Percentiles rank a stretch among this genome's conserved stretches.
Evolutionary conservation across 495 filamentous ascomycete genomes (phyloP).

Genomic region (Aspergillus bertholletiae): DNA sequence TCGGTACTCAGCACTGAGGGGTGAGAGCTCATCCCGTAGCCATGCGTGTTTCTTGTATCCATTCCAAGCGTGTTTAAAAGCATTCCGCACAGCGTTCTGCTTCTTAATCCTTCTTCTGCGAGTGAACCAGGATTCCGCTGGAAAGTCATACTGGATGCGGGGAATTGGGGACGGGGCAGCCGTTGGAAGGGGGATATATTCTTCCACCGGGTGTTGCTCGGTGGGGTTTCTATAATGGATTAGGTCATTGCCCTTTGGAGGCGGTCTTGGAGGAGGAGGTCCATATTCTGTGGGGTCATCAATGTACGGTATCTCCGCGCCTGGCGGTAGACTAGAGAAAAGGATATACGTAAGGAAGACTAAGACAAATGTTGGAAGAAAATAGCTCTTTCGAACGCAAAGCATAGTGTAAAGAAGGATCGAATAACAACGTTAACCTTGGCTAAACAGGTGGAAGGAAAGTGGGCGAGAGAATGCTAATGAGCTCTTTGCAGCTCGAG

Average conservation of each 20-base stretch:
- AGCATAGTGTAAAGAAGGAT: slow-evolving; percentile 18
- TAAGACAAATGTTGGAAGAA: slow-evolving; percentile 26
- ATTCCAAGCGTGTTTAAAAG: slow-evolving; percentile 70
- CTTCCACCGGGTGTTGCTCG: slow-evolving; percentile 45
- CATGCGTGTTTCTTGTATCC: slow-evolving; percentile 76
- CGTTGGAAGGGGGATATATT: slow-evolving; percentile 47
- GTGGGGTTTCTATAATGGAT: slow-evolving; percentile 43
- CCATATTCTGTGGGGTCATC: slow-evolving; percentile 4
- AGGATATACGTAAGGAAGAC: slow-evolving; percentile 28
- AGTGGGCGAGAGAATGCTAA: slow-evolving; percentile 1
- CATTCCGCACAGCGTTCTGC: slow-evolving; percentile 58
- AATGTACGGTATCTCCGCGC: slow-evolving; percentile 12
- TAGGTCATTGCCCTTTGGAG: slow-evolving; percentile 10
- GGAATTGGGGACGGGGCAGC: slow-evolving; percentile 39
- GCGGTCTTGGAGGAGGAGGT: slow-evolving; percentile 8
- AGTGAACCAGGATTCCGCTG: slow-evolving; percentile 33
- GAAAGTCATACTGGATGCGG: slow-evolving; percentile 51
- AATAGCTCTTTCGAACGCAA: slow-evolving; percentile 21
- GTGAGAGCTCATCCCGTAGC: slow-evolving; percentile 73
- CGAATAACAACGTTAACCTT: background rate
- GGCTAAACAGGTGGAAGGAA: background rate
- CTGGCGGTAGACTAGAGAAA: slow-evolving; percentile 30
- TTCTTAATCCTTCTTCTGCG: slow-evolving; percentile 39
- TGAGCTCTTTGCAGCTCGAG: background rate
- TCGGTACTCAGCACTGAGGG: slow-evolving; percentile 51